These are phyloP conservation scores for Entrophospora sp. DNA, from an alignment of 192 early-diverging fungal species.

Conservation along the genomic window DNA sequence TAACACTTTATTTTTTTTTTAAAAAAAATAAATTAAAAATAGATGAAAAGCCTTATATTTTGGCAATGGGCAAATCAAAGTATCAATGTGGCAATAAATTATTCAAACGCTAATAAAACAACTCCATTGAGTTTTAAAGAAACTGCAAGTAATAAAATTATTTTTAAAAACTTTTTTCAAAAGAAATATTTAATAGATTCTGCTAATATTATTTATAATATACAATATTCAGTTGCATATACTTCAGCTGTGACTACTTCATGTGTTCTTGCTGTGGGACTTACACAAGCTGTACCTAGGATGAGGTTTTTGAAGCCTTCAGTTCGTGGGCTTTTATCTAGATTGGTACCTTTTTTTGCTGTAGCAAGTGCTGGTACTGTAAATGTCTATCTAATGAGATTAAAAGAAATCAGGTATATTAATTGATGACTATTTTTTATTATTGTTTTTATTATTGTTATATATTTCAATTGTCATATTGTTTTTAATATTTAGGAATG, in stretches of 20 bases:
- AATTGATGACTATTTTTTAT: no score
- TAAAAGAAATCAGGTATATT: slow-evolving; percentile 59
- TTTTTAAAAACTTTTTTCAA: background rate
- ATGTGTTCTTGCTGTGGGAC: slow-evolving; percentile 62
- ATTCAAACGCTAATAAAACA: slow-evolving; percentile 76
- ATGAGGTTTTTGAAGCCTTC: slow-evolving; percentile 37
- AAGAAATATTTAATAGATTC: background rate
- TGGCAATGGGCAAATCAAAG: slow-evolving; percentile 80
- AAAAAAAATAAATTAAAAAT: no score
- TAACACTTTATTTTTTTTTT: background rate
- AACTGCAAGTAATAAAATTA: slow-evolving; percentile 64
- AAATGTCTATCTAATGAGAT: slow-evolving; percentile 78
- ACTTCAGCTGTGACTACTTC: slow-evolving; percentile 67
- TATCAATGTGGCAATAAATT: slow-evolving; percentile 81
- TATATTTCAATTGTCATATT: background rate
- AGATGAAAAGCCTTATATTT: slow-evolving; percentile 52
- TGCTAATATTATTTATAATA: background rate
- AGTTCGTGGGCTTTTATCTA: slow-evolving; percentile 31
- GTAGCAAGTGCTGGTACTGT: slow-evolving; percentile 74
- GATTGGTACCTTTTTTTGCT: slow-evolving; percentile 64
- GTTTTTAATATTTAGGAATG: slow-evolving; percentile 36
- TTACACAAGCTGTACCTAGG: slow-evolving; percentile 56
- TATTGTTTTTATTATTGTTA: background rate
- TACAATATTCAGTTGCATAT: slow-evolving; percentile 51
- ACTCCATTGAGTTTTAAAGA: slow-evolving; percentile 63